Evolutionary conservation across 169 alveolate species (phyloP), one percentile per base, ranked within the genome.

Genomic region (Plasmodium malariae): DNA sequence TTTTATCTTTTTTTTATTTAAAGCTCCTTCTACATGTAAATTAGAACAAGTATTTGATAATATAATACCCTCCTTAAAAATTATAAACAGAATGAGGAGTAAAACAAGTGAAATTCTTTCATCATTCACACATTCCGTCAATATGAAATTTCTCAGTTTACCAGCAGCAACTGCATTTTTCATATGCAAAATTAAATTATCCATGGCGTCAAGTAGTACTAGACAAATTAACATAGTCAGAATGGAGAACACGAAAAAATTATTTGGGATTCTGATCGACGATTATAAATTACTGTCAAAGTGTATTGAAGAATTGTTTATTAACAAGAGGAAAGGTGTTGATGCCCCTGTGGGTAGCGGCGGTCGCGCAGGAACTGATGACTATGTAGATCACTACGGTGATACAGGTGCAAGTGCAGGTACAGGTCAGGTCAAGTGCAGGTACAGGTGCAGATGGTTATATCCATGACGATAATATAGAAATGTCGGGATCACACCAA

Each of bases 141-240:
- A 48, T 67, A 37, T 30, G 40, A 63, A 55, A 21, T 19, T 78
- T 45, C 37, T 78, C 21, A 78, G 89, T 48, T 49, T 78, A 30
- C 89, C 89, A 12, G 78, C 80, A n/a, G 65, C 78, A 21, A 78
- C 89, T 17, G 89, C 89, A 24, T 63, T 63, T 62, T 78, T 78
- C 14, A 34, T 78, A 54, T 78, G 80, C 72, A 78, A 78, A 78
- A 63, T 63, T n/a, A 78, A 78, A 68, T 37, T 78, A 21, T 45
- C 89, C 37, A 78, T 78, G 78, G 28, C 43, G 21, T 60, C 65
- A 0, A 48, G 55, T 34, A 55, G 69, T 14, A 55, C 51, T 26
- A 78, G 63, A 19, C 70, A 45, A 19, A 30, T 14, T 21, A 78
- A 78, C 63, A 37, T 48, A 17, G 43, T 62, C 43, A 49, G 89